A percentile compares a stretch with the other conserved stretches of the same genome.
Evolutionary conservation across 2,329 filamentous ascomycete genomes (phyloP).

Genomic region (Chrysoporthe puriensis): DNA sequence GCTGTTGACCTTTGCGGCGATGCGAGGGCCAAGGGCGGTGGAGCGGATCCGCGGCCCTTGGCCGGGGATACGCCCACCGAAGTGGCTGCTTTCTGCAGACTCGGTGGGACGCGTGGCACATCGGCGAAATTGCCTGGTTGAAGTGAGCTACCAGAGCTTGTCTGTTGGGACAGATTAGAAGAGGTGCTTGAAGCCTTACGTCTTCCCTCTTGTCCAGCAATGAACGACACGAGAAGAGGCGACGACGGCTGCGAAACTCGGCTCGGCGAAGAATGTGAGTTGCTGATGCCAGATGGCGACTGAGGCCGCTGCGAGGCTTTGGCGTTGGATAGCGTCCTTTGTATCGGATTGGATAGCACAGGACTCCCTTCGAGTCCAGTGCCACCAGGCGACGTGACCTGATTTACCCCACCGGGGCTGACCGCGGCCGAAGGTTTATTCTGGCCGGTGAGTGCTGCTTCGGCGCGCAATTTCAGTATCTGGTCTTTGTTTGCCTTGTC

Average conservation of each 20-base stretch:
- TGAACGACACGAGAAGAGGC: slow-evolving; percentile 94
- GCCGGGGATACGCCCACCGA: slow-evolving; percentile 58
- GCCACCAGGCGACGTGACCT: slow-evolving; percentile 58
- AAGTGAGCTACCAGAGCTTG: slow-evolving; percentile 58
- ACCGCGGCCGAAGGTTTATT: slow-evolving; percentile 52
- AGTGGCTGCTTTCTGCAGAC: slow-evolving; percentile 63
- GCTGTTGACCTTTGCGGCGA: slow-evolving; percentile 67
- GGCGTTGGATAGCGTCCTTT: slow-evolving; percentile 80
- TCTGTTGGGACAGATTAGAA: slow-evolving; percentile 81
- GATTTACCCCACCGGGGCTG: slow-evolving; percentile 48
- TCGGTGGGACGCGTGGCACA: slow-evolving; percentile 64
- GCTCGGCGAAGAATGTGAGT: slow-evolving; percentile 84
- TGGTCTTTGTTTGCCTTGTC: slow-evolving; percentile 99
- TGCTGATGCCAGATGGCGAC: slow-evolving; percentile 81
- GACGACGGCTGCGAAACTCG: slow-evolving; percentile 80
- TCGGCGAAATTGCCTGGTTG: slow-evolving; percentile 76
- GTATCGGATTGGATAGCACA: slow-evolving; percentile 76
- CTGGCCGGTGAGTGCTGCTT: slow-evolving; percentile 79
- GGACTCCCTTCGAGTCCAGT: slow-evolving; percentile 80
- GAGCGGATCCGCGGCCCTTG: slow-evolving; percentile 56
- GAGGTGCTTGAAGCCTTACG: slow-evolving; percentile 92
- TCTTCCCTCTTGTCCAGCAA: slow-evolving; percentile 79
- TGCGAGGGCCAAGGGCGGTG: slow-evolving; percentile 50
- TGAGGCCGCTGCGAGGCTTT: slow-evolving; percentile 78
- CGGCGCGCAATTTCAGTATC: slow-evolving; percentile 91